phyloP scores from a whole-genome alignment of 2,329 filamentous ascomycete species.

The Pyrenophora teres region DNA sequence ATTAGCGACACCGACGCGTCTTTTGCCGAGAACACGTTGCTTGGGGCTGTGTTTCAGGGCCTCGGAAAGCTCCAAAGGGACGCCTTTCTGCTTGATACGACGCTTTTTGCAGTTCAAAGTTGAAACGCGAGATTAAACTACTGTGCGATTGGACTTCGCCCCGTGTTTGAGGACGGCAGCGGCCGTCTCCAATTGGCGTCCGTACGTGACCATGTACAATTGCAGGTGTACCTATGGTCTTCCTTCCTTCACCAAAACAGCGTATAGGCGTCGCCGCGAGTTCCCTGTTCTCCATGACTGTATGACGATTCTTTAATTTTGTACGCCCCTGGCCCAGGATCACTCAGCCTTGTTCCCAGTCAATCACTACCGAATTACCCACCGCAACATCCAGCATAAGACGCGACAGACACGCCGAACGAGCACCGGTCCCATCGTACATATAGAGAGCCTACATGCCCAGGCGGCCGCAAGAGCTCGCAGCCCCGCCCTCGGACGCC shows the following conservation, averaged over 20 bases:
- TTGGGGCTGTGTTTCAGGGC: constrained; percentile 20
- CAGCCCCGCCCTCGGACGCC: constrained; percentile 26
- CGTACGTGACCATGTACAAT: constrained; percentile 1
- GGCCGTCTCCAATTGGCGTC: constrained; percentile 32
- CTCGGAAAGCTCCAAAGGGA: constrained; percentile 17
- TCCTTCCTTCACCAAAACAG: constrained; percentile 15
- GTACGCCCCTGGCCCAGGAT: constrained; percentile 28
- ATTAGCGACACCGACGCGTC: constrained; percentile 4
- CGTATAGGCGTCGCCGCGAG: constrained; percentile 5
- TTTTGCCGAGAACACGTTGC: constrained; percentile 2
- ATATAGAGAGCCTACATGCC: constrained; percentile 4
- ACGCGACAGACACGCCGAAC: constrained; percentile 18
- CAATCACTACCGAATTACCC: constrained; percentile 4
- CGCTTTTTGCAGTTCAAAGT: constrained; percentile 11
- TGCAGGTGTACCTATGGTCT: constrained; percentile 10
- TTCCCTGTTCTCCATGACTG: constrained; percentile 8
- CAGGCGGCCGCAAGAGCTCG: constrained; percentile 18
- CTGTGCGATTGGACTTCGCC: constrained; percentile 9
- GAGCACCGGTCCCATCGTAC: constrained; percentile 1
- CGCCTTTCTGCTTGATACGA: constrained; percentile 13
- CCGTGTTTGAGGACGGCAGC: constrained; percentile 26
- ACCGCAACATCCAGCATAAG: constrained; percentile 10
- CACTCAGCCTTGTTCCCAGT: constrained; percentile 14
- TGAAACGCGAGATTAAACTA: constrained; percentile 23
- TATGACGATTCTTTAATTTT: constrained; percentile 25